phyloP scores from a whole-genome alignment of 2,329 filamentous ascomycete species.

The Talaromyces piceae region DNA sequence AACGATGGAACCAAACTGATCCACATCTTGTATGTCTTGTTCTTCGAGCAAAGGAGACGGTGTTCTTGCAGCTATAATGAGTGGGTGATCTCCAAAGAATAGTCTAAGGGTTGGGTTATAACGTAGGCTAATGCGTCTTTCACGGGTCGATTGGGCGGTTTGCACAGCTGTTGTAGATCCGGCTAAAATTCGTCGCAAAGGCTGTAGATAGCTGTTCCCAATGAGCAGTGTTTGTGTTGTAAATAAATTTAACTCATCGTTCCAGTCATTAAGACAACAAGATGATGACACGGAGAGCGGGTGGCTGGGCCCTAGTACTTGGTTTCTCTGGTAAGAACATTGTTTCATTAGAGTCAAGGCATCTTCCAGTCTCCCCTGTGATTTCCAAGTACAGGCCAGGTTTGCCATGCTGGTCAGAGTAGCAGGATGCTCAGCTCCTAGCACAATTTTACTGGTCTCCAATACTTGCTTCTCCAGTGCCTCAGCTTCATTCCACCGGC shows the following conservation, averaged over 20 bases:
- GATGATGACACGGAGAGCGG: neutral
- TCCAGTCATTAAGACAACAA: neutral
- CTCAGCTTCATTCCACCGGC: slow-evolving; percentile 15
- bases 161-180: slow-evolving; percentile 5
- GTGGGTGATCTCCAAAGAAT: slow-evolving; percentile 2
- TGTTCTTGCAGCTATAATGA: slow-evolving; percentile 3
- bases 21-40: slow-evolving; percentile 1
- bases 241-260: slow-evolving; percentile 1
- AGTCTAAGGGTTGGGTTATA: neutral
- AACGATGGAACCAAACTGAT: neutral
- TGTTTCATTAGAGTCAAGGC: neutral
- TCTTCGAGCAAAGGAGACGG: neutral
- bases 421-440: slow-evolving; percentile 18
- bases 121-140: slow-evolving; percentile 1
- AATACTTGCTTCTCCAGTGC: slow-evolving; percentile 12
- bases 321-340: neutral
- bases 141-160: neutral
- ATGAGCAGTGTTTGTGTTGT: neutral
- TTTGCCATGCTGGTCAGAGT: slow-evolving; percentile 18
- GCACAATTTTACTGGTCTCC: slow-evolving; percentile 12
- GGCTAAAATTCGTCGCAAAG: neutral
- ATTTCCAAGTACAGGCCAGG: slow-evolving; percentile 10
- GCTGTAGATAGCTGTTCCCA: neutral
- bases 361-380: neutral
- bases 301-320: neutral